Base-by-base conservation (phyloP, 208 protist genomes). In the Leishmania mexicana region DNA sequence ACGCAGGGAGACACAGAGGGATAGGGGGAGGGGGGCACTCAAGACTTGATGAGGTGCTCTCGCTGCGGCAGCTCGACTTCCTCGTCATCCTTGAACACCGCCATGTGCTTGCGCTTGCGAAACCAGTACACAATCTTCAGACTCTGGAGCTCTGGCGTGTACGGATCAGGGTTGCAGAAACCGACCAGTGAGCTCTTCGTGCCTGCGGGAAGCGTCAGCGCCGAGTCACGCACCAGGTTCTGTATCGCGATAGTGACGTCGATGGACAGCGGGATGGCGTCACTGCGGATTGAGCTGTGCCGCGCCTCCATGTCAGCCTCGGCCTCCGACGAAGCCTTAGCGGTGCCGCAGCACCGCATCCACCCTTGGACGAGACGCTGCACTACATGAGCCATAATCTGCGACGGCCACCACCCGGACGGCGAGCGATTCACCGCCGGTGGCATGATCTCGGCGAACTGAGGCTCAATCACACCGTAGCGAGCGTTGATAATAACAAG, bases 91-190 rank as follows among this genome's bases (percentile, higher is more conserved):
- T 89, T 81, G 74, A 96, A 81, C 45, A 93, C 86, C 2, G 89
- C 93, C 21, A 80, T 67, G 86, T 98, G 95, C 73, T 90, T 89
- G 81, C 87, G 92, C 73, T 88, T 89, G 42, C 89, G 88, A 81
- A 98, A 98, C 88, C 91, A 92, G 85, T 98, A 98, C 57, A 90
- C 85, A 79, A 98, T 90, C 81, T 94, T 95, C 51, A 98, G 85
- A 79, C 92, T 77, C 81, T 98, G 96, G 76, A 81, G 49, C 86
- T 97, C 93, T n/a, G 85, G 84, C 38, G 94, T 95, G 89, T 91
- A 96, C 51, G 95, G 95, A 79, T 97, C 93, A 0, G 95, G 93
- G 70, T 98, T 93, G 77, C 88, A 96, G 88, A 98, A 97, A 68
- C 95, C 95, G 3, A 94, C 89, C 2, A 98, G 84, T 62, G 82